Percentiles rank a stretch among this genome's conserved stretches.
Conservation (phyloP, 2,329 filamentous ascomycete species). For the Chaetomiaceae sp. region DNA sequence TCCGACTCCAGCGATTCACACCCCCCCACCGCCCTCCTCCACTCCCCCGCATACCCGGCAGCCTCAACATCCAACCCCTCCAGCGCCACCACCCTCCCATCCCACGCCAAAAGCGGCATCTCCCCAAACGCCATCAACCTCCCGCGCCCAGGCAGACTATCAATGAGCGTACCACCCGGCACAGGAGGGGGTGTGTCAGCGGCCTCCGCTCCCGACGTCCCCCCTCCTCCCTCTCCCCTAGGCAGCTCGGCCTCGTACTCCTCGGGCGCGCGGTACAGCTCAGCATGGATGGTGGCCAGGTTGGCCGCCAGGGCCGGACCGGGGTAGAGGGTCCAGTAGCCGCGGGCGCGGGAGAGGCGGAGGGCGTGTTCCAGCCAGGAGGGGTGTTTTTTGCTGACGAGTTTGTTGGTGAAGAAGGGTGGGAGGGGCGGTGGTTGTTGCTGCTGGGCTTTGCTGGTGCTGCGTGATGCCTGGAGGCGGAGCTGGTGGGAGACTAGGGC, state of each 20-base stretch:
- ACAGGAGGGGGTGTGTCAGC: no score
- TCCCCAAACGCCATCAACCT: slow-evolving; percentile 40
- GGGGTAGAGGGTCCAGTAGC: slow-evolving; percentile 78
- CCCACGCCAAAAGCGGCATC: slow-evolving; percentile 59
- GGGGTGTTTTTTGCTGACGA: slow-evolving; percentile 63
- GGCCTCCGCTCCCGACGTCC: no score
- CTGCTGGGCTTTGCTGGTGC: no score
- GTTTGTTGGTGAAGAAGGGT: slow-evolving; percentile 45
- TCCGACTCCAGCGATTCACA: slow-evolving; percentile 51
- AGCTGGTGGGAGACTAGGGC: slow-evolving; percentile 67
- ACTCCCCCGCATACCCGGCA: slow-evolving; percentile 53
- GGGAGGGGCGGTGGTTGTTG: slow-evolving; percentile 33
- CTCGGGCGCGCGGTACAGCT: slow-evolving; percentile 68
- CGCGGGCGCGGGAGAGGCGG: slow-evolving; percentile 68
- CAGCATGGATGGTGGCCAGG: slow-evolving; percentile 71
- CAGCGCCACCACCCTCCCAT: slow-evolving; percentile 47
- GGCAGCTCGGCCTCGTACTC: slow-evolving; percentile 46
- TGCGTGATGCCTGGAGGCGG: no score
- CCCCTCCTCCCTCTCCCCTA: no score
- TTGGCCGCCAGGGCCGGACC: slow-evolving; percentile 48
- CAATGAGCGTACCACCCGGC: slow-evolving; percentile 48
- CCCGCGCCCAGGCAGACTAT: slow-evolving; percentile 42
- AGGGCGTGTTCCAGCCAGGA: slow-evolving; percentile 75
- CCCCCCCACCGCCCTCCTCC: slow-evolving; percentile 62
- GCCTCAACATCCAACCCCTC: slow-evolving; percentile 38